phyloP scores from a whole-genome alignment of 208 protist genomes.

The Leishmania tropica region DNA sequence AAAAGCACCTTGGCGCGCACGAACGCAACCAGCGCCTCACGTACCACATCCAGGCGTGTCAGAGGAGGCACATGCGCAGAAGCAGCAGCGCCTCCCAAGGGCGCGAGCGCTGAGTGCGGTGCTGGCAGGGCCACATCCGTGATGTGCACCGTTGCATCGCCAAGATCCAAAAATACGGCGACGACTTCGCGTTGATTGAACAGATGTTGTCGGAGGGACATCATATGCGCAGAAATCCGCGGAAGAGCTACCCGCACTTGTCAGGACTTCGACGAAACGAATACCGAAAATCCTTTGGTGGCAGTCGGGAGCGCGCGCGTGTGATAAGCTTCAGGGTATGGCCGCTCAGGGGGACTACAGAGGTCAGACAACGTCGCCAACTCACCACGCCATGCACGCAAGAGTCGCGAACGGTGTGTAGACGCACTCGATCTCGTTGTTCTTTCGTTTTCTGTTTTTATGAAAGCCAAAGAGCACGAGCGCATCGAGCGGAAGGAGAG shows the following conservation, averaged over 20 bases:
- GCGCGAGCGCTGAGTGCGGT: background rate
- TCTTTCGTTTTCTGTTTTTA: background rate
- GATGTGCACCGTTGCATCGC: constrained; percentile 18
- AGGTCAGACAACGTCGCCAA: background rate
- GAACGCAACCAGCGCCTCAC: constrained; percentile 45
- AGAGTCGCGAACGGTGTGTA: background rate
- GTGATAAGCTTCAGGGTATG: too few species aligned
- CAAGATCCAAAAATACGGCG: constrained; percentile 55
- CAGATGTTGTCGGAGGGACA: constrained; percentile 11
- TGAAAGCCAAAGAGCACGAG: too few species aligned
- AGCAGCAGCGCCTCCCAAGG: background rate
- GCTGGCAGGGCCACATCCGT: constrained; percentile 44
- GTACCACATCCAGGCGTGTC: constrained; percentile 42
- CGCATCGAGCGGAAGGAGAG: too few species aligned
- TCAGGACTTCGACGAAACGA: background rate
- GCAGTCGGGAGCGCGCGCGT: background rate
- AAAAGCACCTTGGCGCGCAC: constrained; percentile 37
- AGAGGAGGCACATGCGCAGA: constrained; percentile 19
- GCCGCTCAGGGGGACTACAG: background rate
- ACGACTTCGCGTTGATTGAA: constrained; percentile 50
- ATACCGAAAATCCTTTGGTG: constrained; percentile 9
- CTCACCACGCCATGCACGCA: background rate
- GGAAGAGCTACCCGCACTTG: background rate
- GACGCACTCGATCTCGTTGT: background rate
- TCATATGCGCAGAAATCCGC: background rate